Conservation (phyloP, 345 rosid species). For the Orychophragmus violaceus region DNA sequence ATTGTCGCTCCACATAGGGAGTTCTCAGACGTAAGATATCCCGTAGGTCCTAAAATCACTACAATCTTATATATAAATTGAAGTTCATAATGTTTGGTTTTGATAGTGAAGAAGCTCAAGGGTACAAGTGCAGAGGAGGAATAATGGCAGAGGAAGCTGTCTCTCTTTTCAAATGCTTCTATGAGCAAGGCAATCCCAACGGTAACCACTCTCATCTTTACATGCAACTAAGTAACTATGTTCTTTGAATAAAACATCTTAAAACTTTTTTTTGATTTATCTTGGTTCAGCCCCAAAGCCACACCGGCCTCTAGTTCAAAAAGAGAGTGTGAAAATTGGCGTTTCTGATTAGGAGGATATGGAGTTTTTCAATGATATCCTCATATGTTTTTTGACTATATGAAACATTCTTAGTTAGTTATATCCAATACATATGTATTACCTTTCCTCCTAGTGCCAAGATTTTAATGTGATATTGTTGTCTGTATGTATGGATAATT, state of each 20-base stretch:
- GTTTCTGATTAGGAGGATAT: too few species aligned
- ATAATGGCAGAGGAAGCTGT: conserved; percentile 68
- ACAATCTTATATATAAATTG: too few species aligned
- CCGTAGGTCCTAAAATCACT: conserved; percentile 14
- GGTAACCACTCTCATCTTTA: conserved; percentile 37
- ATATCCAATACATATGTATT: too few species aligned
- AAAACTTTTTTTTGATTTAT: background rate
- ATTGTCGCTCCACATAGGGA: conserved; percentile 49
- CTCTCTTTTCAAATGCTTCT: conserved; percentile 59
- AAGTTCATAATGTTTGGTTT: too few species aligned
- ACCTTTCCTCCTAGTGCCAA: too few species aligned
- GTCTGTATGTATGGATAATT: too few species aligned
- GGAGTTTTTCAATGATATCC: too few species aligned
- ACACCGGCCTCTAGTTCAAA: conserved; percentile 37
- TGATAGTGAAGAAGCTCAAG: conserved; percentile 32
- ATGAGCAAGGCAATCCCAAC: conserved; percentile 86
- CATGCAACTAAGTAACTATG: background rate
- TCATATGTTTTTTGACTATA: too few species aligned
- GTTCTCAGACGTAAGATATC: conserved; percentile 31
- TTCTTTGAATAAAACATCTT: background rate
- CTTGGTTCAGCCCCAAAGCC: conserved; percentile 41
- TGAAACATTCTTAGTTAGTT: too few species aligned
- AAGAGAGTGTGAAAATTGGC: background rate
- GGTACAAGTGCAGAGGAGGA: conserved; percentile 57
- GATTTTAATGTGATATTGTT: too few species aligned